phyloP scores from a whole-genome alignment of 345 rosid species.

The Crucihimalaya himalaica region DNA sequence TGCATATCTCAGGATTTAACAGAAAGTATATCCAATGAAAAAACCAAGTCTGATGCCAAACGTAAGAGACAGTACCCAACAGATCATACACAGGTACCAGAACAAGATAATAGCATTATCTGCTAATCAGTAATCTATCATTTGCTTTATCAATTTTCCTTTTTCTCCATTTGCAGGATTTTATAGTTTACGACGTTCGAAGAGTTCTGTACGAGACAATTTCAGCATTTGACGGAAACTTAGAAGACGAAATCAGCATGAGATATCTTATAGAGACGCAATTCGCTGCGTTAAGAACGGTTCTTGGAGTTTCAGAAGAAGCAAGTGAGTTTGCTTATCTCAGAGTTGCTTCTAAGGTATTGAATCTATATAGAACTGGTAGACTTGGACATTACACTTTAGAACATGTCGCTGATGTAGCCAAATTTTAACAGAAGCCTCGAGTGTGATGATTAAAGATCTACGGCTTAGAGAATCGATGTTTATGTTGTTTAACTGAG shows the following conservation, averaged over 20 bases:
- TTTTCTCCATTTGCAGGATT: slow-evolving; percentile 48
- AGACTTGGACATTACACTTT: slow-evolving; percentile 76
- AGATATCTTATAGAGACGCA: slow-evolving; percentile 51
- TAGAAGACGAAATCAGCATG: slow-evolving; percentile 44
- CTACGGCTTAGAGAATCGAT: not conserved
- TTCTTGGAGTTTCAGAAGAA: slow-evolving; percentile 46
- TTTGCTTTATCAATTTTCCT: not conserved
- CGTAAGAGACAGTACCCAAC: slow-evolving; percentile 52
- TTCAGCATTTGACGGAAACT: slow-evolving; percentile 44
- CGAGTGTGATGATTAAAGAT: not conserved
- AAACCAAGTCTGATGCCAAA: slow-evolving; percentile 25
- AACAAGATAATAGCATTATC: not conserved
- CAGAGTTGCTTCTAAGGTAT: slow-evolving; percentile 59
- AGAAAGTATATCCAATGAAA: slow-evolving; percentile 28
- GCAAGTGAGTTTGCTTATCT: slow-evolving; percentile 39
- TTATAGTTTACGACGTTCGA: slow-evolving; percentile 61
- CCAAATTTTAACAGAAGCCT: not conserved
- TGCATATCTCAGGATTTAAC: slow-evolving; percentile 32
- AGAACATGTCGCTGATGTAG: slow-evolving; percentile 47
- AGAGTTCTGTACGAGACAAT: slow-evolving; percentile 49
- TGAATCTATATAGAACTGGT: slow-evolving; percentile 80
- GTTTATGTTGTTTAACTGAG: not conserved
- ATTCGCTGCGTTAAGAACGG: slow-evolving; percentile 45
- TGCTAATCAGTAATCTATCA: not conserved
- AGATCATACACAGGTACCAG: slow-evolving; percentile 78